Conservation (phyloP, 164 flowering plant species). For the Tetrastigma voinierianum region DNA sequence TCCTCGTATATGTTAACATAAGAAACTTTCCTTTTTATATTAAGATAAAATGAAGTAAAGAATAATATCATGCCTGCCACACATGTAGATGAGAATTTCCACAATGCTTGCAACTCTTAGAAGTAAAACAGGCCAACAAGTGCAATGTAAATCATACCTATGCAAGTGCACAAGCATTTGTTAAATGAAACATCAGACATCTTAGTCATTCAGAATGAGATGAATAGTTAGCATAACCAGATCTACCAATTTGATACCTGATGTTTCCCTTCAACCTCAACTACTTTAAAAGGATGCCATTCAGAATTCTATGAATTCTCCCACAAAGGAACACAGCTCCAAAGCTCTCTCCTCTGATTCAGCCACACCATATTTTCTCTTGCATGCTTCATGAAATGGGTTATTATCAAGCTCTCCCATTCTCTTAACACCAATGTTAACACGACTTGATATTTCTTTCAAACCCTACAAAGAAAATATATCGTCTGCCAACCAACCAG, state of each 20-base stretch:
- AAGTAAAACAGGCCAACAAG: background rate
- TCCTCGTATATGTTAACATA: too few relatives aligned
- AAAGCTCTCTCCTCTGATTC: conserved; percentile 56
- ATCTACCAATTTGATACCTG: conserved; percentile 34
- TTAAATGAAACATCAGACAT: background rate
- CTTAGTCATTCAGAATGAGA: background rate
- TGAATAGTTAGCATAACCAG: background rate
- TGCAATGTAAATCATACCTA: background rate
- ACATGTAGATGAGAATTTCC: background rate
- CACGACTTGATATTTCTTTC: conserved; percentile 34
- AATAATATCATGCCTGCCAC: background rate
- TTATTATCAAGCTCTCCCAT: conserved; percentile 78
- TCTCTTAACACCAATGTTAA: conserved; percentile 62
- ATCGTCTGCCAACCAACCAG: background rate
- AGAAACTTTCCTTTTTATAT: too few relatives aligned
- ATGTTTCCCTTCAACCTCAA: conserved; percentile 30
- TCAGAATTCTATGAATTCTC: conserved; percentile 66
- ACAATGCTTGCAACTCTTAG: too few relatives aligned
- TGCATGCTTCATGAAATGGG: conserved; percentile 62
- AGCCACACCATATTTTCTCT: conserved; percentile 45
- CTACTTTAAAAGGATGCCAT: conserved; percentile 74
- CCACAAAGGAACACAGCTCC: conserved; percentile 74
- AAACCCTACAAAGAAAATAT: conserved; percentile 41
- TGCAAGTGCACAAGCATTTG: background rate
- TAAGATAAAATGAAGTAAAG: too few relatives aligned